Base-by-base conservation (phyloP, 257 asterid species). In the Salvia rosmarinus region DNA sequence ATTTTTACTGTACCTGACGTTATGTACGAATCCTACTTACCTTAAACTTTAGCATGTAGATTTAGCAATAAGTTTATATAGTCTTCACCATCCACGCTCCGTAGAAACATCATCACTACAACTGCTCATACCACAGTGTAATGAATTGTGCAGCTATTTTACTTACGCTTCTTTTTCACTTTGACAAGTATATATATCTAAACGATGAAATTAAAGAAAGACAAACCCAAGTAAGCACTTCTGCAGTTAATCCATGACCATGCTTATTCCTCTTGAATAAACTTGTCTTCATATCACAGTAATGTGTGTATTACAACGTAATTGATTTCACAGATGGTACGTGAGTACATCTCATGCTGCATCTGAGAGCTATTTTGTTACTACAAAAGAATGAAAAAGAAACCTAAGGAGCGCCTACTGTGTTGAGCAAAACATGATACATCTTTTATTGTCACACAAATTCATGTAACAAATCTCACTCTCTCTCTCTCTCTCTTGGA, bases 1-100 rank as follows among this genome's bases (percentile, higher is more conserved):
- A 60, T 72, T 2, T 72, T 20, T 56, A 59, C 46, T 56, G 37
- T 52, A 30, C 37, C 52, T 44, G 44, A 39, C 25, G 6, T 34
- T 30, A 52, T 71, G 82, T 73, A 67, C 44, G 11, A 61, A 9
- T 73, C 30, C 28, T 11, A 55, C 71, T 71, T 65, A 43, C 73
- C 64, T 55, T 11, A 4, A 34, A 46, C 60, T 49, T 37, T 39
- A 54, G 9, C 25, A 34, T 25, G 37, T 14, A 23, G 67, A 54
- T 55, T 55, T 56, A 55, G 59, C 21, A 43, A 46, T n/a, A 21
- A 46, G 30, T 14, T 43, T 1, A 28, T 28, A 1, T 28, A 60
- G 5, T 11, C 43, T 19, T 6, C 40, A 1, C 4, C 32, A 28
- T 28, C 32, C 32, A 28, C 32, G 32, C 32, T 28, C 28, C 17